Evolutionary conservation across 306 rosid genomes (phyloP), one percentile per base, ranked within the genome.

Genomic region (Dryas drummondii): DNA sequence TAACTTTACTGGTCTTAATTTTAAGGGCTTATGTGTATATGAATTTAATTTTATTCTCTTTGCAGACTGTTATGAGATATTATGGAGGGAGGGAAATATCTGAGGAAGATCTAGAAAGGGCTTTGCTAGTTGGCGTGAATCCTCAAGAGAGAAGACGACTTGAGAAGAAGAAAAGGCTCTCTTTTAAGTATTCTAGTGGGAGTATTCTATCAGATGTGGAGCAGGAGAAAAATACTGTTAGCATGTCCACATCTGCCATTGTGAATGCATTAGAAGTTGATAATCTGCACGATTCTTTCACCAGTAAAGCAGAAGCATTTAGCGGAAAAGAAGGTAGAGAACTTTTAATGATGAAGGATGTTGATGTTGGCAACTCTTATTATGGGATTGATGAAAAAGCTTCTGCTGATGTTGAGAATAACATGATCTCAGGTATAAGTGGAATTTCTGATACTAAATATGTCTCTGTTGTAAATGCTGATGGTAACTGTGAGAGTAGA

Each of bases 51-150:
- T 66, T 73, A 46, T 57, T 69, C 54, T 46, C 26, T 68, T 77
- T 76, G 82, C 88, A 94, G 99, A 82, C 80, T 82, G 91, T 92
- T 40, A 88, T 80, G 89, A 89, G 72, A 78, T 89, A 90, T 83
- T 92, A 86, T 84, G 97, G 99, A 86, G 89, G 99, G 56, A 90
- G 90, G 76, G 90, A 90, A 66, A 90, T 94, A 76, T 79, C 92
- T 63, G 88, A 87, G 80, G 93, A 85, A 74, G 99, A 96, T 83
- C 87, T 96, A 71, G 91, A 89, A 80, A 83, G 68, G 75, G 98
- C 98, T 78, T 80, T 90, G 82, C 67, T 87, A 68, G 89, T 92
- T 79, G 99, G 98, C 82, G 86, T 92, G 99, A 90, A 80, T 76
- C 96, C 98, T 74, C 88, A 90, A 1, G 97, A 88, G 85, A 90